Evolutionary conservation across 1,139 yeast genomes (phyloP).

Genomic region (Debaryomyces fabryi): DNA sequence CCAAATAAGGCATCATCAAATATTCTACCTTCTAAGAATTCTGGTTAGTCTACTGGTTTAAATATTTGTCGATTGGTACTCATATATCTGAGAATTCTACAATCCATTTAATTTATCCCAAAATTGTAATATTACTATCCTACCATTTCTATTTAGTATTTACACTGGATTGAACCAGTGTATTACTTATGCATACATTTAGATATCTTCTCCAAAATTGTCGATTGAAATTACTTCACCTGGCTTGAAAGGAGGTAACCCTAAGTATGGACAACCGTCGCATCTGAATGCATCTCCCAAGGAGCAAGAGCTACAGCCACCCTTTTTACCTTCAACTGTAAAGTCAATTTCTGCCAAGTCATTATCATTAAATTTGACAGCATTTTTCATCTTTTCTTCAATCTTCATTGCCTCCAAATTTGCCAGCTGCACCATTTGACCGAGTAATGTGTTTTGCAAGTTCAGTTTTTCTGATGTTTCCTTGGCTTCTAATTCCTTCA

Average conservation of each 20-base stretch:
- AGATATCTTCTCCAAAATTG: constrained; percentile 53
- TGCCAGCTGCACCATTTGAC: constrained; percentile 55
- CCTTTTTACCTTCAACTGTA: constrained; percentile 90
- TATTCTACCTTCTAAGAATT: background rate
- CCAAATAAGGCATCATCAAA: too few relatives aligned
- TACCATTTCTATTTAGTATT: background rate
- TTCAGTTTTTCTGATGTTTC: constrained; percentile 53
- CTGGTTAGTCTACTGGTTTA: background rate
- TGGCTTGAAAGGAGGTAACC: constrained; percentile 96
- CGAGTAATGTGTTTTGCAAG: constrained; percentile 48
- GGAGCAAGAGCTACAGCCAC: constrained; percentile 97
- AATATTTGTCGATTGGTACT: background rate
- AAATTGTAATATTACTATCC: background rate
- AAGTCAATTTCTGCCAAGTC: constrained; percentile 89
- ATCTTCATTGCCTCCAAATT: constrained; percentile 55
- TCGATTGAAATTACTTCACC: constrained; percentile 73
- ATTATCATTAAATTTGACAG: constrained; percentile 62
- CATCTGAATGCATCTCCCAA: constrained; percentile 98
- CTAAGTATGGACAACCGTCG: constrained; percentile 96
- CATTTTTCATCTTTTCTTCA: constrained; percentile 49
- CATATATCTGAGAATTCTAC: background rate
- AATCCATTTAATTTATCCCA: background rate
- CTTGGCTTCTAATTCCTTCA: constrained; percentile 74
- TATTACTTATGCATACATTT: constrained; percentile 7
- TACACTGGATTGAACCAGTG: background rate